A percentile compares a stretch with the other conserved stretches of the same genome.
These are phyloP conservation scores for Coemansia sp. DNA, from an alignment of 192 early-diverging fungal species.

Conservation along the genomic window DNA sequence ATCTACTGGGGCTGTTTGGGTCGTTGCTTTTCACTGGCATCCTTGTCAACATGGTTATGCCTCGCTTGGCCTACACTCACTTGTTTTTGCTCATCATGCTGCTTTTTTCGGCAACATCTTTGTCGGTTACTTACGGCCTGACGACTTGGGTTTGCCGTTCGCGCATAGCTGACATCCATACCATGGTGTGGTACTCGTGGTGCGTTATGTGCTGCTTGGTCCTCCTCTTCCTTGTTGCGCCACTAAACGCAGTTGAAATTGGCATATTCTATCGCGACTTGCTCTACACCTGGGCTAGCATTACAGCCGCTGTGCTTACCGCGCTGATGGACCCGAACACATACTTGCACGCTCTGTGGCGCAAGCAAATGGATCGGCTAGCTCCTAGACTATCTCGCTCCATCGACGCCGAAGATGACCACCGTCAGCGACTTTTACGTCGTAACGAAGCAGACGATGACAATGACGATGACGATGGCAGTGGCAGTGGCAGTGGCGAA, in stretches of 20 bases:
- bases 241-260: constrained; percentile 25
- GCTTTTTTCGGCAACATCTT: constrained; percentile 26
- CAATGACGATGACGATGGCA: neutral
- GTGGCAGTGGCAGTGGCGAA: neutral
- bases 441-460: neutral
- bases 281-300: constrained; percentile 33
- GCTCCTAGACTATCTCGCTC: neutral
- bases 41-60: constrained; percentile 24
- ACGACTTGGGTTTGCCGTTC: constrained; percentile 25
- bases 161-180: constrained; percentile 19
- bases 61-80: constrained; percentile 51
- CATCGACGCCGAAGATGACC: neutral
- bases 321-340: constrained; percentile 33
- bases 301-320: constrained; percentile 23
- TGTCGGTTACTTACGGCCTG: constrained; percentile 27
- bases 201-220: constrained; percentile 33
- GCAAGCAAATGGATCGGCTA: neutral
- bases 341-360: constrained; percentile 16
- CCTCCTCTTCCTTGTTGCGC: constrained; percentile 34
- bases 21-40: constrained; percentile 34
- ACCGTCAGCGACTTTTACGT: constrained; percentile 19
- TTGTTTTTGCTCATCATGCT: constrained; percentile 25
- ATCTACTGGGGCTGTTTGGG: constrained; percentile 17
- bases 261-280: constrained; percentile 46
- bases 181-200: constrained; percentile 37